Base-by-base conservation (phyloP, 306 rosid species). In the Arachis hypogaea region DNA sequence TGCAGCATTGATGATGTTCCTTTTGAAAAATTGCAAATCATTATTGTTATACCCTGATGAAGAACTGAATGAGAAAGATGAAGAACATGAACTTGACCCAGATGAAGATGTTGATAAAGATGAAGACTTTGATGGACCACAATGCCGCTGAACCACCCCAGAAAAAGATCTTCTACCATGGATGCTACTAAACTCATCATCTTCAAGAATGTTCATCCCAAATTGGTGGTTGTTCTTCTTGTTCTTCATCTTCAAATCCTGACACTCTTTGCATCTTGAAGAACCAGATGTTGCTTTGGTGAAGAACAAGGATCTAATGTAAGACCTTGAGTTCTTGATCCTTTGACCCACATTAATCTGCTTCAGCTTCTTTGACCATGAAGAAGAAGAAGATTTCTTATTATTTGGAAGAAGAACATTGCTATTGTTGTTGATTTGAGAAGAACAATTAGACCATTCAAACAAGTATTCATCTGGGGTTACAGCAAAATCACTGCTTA, bases 11-110 rank as follows among this genome's bases (percentile, higher is more conserved):
- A 78, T 91, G 74, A 78, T 82, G 47, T 93, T 89, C 68, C 97
- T 87, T 86, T 85, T 92, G 55, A 92, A 82, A 61, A 73, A 47
- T 40, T 86, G 95, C 45, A 81, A 71, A 73, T 94, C 93, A 66
- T 71, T 74, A 29, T 80, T 86, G 71, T 33, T 33, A 33, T 33
- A 33, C 38, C 38, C 38, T 33, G 38, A 33, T 33, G 79, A 78
- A 49, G 97, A 87, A 68, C 92, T 85, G 11, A 88, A 85, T 2
- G 99, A 95, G 54, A 88, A 94, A 30, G 98, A 94, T 4, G 97
- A 91, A 22, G 98, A 93, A 0, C 83, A 78, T n/a, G 96, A 92
- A 52, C 88, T 84, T 0, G 88, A 91, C 42, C 85, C 90, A 7
- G 98, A 90, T 46, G 97, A 85, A 66, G 97, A 85, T 6, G 91